A percentile compares a stretch with the other conserved stretches of the same genome.
Conservation (phyloP, 768 basidiomycete genomes). For the Leccinum longicurvipes region DNA sequence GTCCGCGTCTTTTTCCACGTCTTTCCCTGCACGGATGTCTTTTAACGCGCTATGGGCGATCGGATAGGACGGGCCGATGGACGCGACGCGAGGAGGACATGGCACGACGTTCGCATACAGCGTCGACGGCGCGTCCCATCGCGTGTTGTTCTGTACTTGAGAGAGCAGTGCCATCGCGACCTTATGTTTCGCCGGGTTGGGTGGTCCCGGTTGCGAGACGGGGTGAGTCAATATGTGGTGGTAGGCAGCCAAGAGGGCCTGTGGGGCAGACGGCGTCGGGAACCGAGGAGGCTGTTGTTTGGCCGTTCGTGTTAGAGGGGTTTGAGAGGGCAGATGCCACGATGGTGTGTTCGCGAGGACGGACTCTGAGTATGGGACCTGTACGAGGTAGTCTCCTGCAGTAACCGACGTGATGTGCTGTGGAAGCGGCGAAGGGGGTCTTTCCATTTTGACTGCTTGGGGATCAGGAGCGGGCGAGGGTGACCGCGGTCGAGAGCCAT, state of each 20-base stretch:
- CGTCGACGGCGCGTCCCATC: constrained; percentile 70
- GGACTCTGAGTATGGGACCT: constrained; percentile 73
- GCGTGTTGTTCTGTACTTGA: constrained; percentile 51
- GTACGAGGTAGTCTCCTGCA: constrained; percentile 67
- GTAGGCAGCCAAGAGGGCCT: constrained; percentile 63
- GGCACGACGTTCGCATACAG: constrained; percentile 58
- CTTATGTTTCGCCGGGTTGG: constrained; percentile 66
- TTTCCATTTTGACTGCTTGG: constrained; percentile 28
- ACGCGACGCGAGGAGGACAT: constrained; percentile 56
- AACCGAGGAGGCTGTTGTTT: constrained; percentile 28
- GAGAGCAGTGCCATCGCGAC: constrained; percentile 70
- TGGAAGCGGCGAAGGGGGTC: constrained; percentile 41
- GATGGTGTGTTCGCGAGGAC: constrained; percentile 60
- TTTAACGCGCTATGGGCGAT: constrained; percentile 38
- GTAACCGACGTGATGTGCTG: constrained; percentile 38
- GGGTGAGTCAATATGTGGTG: constrained; percentile 77
- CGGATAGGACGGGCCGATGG: constrained; percentile 67
- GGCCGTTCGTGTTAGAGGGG: constrained; percentile 24
- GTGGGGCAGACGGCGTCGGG: constrained; percentile 57
- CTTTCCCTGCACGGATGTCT: constrained; percentile 37
- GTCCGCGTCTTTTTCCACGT: constrained; percentile 52
- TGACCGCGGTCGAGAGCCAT: constrained; percentile 24
- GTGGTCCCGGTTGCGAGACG: constrained; percentile 44
- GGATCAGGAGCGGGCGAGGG: constrained; percentile 39
- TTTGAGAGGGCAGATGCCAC: constrained; percentile 62